Base-by-base conservation (phyloP, 129 eudicot genomes). In the Gnaphalium uliginosum region DNA sequence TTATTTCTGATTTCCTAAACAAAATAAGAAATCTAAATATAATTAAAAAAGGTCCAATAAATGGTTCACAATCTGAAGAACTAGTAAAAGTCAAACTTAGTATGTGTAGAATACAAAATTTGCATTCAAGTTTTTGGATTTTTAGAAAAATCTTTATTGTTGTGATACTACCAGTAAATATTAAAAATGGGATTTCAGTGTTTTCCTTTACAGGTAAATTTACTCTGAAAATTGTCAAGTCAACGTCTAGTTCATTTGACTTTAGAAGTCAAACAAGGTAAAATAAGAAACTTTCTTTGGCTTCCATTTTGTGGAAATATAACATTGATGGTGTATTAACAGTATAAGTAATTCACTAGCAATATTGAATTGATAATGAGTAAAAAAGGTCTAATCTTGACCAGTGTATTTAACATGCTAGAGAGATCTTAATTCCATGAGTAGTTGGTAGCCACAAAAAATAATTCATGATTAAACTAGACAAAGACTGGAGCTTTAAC, bases 321-420 rank as follows among this genome's bases (percentile, higher is more conserved):
- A 17, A 35, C 60, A 60, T 58, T 37, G 39, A 56, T 18, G 3
- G 48, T 26, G 18, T 33, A 60, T 37, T n/a, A 27, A 27, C 2
- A 39, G 37, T 63, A 41, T n/a, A 79, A 63, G 33, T 53, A 64
- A 5, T 46, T 73, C 37, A 43, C 61, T 66, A 73, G 69, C 51
- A 41, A 14, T 66, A 9, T 56, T 56, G 13, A 46, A 32, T 57
- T 67, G 17, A 11, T 27, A 48, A 15, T 10, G 27, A 30, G 68
- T 58, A 68, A 58, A 35, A 35, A 35, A 37, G 71, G 71, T 66
- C 71, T 21, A 66, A 66, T 79, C 74, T 79, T 79, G 74, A 79
- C 74, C 74, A n/a, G 35, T 33, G 24, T 79, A 53, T 79, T 72
- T 51, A 65, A 35, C 14, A 9, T 26, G 57, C 27, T 48, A 78